Base-by-base conservation (phyloP, 345 rosid genomes). In the Firmiana major region DNA sequence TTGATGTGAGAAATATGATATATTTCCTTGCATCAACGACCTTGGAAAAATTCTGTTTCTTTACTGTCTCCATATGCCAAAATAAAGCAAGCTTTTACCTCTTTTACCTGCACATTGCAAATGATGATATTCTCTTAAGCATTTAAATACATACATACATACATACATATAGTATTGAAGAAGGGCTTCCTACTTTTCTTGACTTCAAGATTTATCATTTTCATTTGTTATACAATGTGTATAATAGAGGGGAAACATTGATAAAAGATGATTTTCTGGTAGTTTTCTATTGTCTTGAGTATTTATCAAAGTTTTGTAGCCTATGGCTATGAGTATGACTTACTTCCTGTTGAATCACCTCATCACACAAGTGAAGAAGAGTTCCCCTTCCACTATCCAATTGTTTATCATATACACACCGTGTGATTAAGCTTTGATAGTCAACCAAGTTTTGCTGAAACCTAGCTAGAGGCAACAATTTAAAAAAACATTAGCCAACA, bases 361-460 rank as follows among this genome's bases (percentile, higher is more conserved):
- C 92, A 26, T 94, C 98, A 60, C 96, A 94, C 71, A 90, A 78
- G 83, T 92, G 97, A 77, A 94, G 94, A 78, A 92, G 92, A 66
- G 96, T 90, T 17, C 97, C 95, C 82, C 82, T 89, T 81, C 96
- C 98, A 78, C 96, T 92, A 72, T 94, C 97, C 38, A 94, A 80
- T 60, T 92, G 98, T 81, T 89, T 94, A 76, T 94, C 93, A 71
- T 88, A 92, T 81, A 90, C 86, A 26, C 89, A 90, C 83, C 77
- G 81, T 1, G 97, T 89, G 40, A 93, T 94, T 82, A 93, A 82
- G 76, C 84, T 93, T 79, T 93, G 98, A 83, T 93, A 94, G 19
- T 83, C 79, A 55, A 83, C 90, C 82, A 91, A 79, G 72, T 91
- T 94, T 68, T 75, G 68, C 88, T 94, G 95, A 82, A 90, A 94